phyloP scores from a whole-genome alignment of 768 basidiomycete species.

The Gloeophyllum trabeum region DNA sequence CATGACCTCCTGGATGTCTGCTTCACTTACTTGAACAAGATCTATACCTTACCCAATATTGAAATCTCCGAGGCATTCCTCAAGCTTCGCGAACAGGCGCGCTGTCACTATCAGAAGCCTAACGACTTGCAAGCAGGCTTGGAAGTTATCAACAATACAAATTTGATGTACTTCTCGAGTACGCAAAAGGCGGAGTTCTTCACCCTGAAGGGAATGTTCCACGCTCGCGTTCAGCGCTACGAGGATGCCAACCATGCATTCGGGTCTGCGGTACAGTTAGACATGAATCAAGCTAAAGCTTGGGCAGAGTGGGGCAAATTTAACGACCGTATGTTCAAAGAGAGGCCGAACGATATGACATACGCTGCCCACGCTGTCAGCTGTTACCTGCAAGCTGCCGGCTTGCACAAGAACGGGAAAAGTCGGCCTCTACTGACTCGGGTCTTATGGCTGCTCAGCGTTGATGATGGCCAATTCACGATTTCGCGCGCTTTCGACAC shows the following conservation, averaged over 20 bases:
- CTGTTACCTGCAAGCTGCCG: constrained; percentile 96
- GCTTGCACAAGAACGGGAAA: constrained; percentile 89
- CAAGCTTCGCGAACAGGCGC: constrained; percentile 96
- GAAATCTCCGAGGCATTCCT: constrained; percentile 99
- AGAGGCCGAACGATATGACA: constrained; percentile 58
- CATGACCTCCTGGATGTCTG: constrained; percentile 95
- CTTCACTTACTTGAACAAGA: constrained; percentile 88
- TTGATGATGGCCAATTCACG: constrained; percentile 69
- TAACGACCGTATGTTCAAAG: constrained; percentile 90
- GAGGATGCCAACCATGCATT: constrained; percentile 91
- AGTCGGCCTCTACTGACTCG: constrained; percentile 85
- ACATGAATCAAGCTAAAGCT: constrained; percentile 88
- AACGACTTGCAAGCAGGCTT: constrained; percentile 89
- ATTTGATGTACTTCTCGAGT: constrained; percentile 93
- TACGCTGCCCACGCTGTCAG: constrained; percentile 88
- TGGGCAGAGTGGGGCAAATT: constrained; percentile 99
- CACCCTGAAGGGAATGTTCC: constrained; percentile 98
- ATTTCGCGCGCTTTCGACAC: constrained; percentile 82
- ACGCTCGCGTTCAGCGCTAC: constrained; percentile 71
- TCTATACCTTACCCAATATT: constrained; percentile 98
- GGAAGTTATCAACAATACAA: constrained; percentile 99
- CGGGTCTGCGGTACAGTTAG: constrained; percentile 91
- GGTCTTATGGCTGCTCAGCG: constrained; percentile 90
- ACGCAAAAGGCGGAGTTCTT: constrained; percentile 97
- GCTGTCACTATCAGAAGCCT: constrained; percentile 94